Evolutionary conservation across 2,329 filamentous ascomycete species (phyloP).

Genomic region (Podosphaera fusca): DNA sequence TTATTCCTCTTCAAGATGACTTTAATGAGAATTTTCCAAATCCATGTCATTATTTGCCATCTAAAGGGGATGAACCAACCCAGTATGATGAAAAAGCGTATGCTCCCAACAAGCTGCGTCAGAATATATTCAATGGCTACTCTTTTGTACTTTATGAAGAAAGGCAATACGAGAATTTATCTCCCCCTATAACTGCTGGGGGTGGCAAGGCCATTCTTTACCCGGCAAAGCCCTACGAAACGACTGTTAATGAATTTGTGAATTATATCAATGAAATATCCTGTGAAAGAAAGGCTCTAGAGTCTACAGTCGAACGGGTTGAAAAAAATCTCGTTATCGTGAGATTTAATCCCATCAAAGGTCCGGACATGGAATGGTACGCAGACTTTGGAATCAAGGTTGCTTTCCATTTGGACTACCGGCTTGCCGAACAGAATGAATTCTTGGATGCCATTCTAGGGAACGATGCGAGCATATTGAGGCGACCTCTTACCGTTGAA

Average conservation of each 20-base stretch:
- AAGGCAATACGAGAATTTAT: conserved; percentile 51
- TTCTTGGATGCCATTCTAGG: conserved; percentile 74
- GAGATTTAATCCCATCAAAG: conserved; percentile 39
- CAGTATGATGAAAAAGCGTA: conserved; percentile 41
- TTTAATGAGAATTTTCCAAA: conserved; percentile 64
- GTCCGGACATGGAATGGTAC: conserved; percentile 36
- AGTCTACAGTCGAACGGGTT: conserved; percentile 37
- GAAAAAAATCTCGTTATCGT: conserved; percentile 60
- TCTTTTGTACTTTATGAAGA: conserved; percentile 71
- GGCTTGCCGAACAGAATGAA: conserved; percentile 70
- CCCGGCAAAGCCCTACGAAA: conserved; percentile 35
- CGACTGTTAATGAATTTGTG: conserved; percentile 52
- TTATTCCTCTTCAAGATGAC: conserved; percentile 46
- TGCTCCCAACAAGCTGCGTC: conserved; percentile 39
- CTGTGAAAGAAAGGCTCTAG: conserved; percentile 47
- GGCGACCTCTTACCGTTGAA: conserved; percentile 39
- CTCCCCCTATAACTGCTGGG: conserved; percentile 52
- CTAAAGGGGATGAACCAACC: conserved; percentile 51
- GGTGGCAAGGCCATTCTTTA: conserved; percentile 60
- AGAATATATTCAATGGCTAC: conserved; percentile 61
- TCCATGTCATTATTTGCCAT: conserved; percentile 46
- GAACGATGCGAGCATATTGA: conserved; percentile 52
- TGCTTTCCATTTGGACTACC: conserved; percentile 51
- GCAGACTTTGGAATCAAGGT: conserved; percentile 43
- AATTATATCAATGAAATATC: conserved; percentile 52